Evolutionary conservation across 2,329 filamentous ascomycete species (phyloP).

Genomic region (Hymenoscyphus scutula): DNA sequence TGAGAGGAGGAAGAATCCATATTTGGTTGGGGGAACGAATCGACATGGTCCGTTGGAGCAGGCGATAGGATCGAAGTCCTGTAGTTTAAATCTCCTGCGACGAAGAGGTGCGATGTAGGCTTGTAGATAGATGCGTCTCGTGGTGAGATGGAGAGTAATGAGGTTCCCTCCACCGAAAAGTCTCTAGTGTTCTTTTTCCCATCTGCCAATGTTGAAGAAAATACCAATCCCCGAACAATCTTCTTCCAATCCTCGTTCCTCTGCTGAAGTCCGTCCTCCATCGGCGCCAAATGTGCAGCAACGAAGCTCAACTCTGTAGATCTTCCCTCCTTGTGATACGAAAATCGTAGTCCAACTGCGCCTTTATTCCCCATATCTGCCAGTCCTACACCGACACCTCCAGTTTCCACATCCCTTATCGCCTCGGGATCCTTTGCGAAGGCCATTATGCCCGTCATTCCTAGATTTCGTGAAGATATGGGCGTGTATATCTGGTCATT

Average conservation of each 20-base stretch:
- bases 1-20: slow-evolving; percentile 49
- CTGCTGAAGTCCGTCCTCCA: slow-evolving; percentile 72
- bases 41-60: slow-evolving; percentile 49
- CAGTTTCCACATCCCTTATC: slow-evolving; percentile 68
- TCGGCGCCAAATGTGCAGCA: slow-evolving; percentile 82
- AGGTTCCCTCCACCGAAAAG: slow-evolving; percentile 39
- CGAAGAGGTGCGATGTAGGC: slow-evolving; percentile 73
- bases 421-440: slow-evolving; percentile 66
- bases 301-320: slow-evolving; percentile 77
- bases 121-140: slow-evolving; percentile 66
- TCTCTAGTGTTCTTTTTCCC: slow-evolving; percentile 20
- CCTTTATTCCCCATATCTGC: slow-evolving; percentile 95
- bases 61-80: slow-evolving; percentile 72
- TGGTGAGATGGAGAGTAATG: slow-evolving; percentile 42
- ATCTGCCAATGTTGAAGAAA: slow-evolving; percentile 47
- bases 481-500: slow-evolving; percentile 60
- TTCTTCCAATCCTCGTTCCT: slow-evolving; percentile 87
- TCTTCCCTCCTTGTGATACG: slow-evolving; percentile 46
- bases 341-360: slow-evolving; percentile 74
- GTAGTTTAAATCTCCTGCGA: slow-evolving; percentile 94
- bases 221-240: slow-evolving; percentile 78
- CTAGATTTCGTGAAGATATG: slow-evolving; percentile 70
- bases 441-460: slow-evolving; percentile 86
- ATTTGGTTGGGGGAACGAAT: slow-evolving; percentile 61
- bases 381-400: slow-evolving; percentile 79